These are phyloP conservation scores for Boletus subcaerulescens DNA, from an alignment of 768 basidiomycete genomes.

Conservation along the genomic window DNA sequence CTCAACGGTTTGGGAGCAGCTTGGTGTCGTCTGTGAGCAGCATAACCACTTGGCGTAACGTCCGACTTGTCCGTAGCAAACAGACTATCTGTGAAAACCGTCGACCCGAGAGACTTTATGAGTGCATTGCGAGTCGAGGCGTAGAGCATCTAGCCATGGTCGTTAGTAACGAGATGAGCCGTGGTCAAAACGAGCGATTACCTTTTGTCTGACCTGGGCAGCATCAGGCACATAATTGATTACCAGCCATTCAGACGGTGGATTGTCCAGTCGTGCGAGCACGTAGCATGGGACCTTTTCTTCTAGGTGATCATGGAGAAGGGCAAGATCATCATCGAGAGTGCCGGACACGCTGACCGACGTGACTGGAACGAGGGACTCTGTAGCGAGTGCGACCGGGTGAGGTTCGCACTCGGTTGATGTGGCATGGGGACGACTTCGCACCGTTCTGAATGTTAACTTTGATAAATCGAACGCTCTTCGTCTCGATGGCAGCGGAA, in stretches of 20 bases:
- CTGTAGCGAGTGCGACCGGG: conserved; percentile 37
- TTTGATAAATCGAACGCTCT: conserved; percentile 67
- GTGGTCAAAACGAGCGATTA: conserved; percentile 22
- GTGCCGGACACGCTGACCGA: conserved; percentile 48
- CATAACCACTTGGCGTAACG: conserved; percentile 66
- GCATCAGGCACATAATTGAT: conserved; percentile 81
- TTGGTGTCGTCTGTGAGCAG: conserved; percentile 65
- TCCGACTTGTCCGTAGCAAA: conserved; percentile 76
- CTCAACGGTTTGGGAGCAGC: conserved; percentile 82
- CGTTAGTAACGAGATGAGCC: background rate
- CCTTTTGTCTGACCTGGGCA: conserved; percentile 82
- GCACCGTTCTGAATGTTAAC: conserved; percentile 74
- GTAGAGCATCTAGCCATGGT: conserved; percentile 70
- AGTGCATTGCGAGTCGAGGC: conserved; percentile 73
- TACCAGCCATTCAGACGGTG: conserved; percentile 64
- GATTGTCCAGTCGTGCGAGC: conserved; percentile 60
- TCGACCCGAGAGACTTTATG: conserved; percentile 70
- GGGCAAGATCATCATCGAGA: conserved; percentile 59
- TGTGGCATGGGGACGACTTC: conserved; percentile 17
- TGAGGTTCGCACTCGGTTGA: conserved; percentile 22
- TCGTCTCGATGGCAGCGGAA: conserved; percentile 51
- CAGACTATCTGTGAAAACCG: conserved; percentile 67
- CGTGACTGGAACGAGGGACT: conserved; percentile 62
- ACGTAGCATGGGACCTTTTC: conserved; percentile 72
- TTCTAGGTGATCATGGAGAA: conserved; percentile 56